phyloP scores from a whole-genome alignment of 2,329 filamentous ascomycete genomes.

The Sphaerulina populicola region DNA sequence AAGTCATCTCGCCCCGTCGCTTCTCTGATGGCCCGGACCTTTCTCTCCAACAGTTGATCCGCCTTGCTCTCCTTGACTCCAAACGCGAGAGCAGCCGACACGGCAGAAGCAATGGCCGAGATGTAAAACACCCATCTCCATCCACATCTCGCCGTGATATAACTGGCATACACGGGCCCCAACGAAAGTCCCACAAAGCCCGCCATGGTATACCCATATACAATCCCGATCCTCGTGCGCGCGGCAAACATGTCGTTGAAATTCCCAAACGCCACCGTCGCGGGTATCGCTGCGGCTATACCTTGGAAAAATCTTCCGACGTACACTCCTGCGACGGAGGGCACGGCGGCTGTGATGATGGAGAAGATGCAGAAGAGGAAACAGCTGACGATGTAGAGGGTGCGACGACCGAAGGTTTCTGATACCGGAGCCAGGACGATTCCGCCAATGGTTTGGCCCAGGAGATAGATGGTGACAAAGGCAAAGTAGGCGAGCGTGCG shows the following conservation, averaged over 20 bases:
- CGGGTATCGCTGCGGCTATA: constrained; percentile 41
- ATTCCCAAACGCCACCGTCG: constrained; percentile 42
- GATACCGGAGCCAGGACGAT: constrained; percentile 35
- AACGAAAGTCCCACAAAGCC: constrained; percentile 38
- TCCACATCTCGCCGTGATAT: constrained; percentile 35
- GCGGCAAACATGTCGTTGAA: constrained; percentile 45
- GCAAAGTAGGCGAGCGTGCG: constrained; percentile 17
- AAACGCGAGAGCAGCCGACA: constrained; percentile 31
- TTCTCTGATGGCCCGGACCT: constrained; percentile 29
- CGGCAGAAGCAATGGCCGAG: constrained; percentile 35
- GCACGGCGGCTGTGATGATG: constrained; percentile 26
- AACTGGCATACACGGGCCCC: constrained; percentile 40
- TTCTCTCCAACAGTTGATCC: constrained; percentile 34
- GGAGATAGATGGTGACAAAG: constrained; percentile 20
- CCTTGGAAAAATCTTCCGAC: constrained; percentile 40
- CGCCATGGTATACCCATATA: constrained; percentile 41
- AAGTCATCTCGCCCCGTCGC: constrained; percentile 22
- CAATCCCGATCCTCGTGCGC: constrained; percentile 26
- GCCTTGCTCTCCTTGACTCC: constrained; percentile 40
- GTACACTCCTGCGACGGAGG: constrained; percentile 32
- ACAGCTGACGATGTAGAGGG: constrained; percentile 31
- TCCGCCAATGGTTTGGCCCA: constrained; percentile 34
- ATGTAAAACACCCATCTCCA: constrained; percentile 39
- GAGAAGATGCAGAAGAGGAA: constrained; percentile 31
- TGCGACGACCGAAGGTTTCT: constrained; percentile 33